Conservation (phyloP, 176 grass and related monocot genomes). For the Hordeum vulgare region MorexV3_pseudomolecules_assembly NC_058523.1:135619947-135620446, state of each 20-base stretch:
- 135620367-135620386: neutral
- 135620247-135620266: neutral
- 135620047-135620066: neutral
- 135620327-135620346: neutral
- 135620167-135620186: neutral
- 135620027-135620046: neutral
- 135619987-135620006: neutral
- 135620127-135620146: neutral
- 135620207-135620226: neutral
- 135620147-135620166: neutral
- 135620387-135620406: neutral
- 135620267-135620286: neutral
- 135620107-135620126: neutral
- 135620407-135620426: neutral
- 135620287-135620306: neutral
- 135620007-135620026: neutral
- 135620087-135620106: neutral
- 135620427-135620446: neutral
- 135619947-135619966: neutral
- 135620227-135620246: neutral
- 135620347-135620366: neutral
- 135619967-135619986: neutral
- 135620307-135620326: neutral
- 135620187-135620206: neutral
- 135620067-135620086: neutral